These are phyloP conservation scores for Trichoderma asperellum DNA, from an alignment of 2,329 filamentous ascomycete genomes.

Conservation along the genomic window DNA sequence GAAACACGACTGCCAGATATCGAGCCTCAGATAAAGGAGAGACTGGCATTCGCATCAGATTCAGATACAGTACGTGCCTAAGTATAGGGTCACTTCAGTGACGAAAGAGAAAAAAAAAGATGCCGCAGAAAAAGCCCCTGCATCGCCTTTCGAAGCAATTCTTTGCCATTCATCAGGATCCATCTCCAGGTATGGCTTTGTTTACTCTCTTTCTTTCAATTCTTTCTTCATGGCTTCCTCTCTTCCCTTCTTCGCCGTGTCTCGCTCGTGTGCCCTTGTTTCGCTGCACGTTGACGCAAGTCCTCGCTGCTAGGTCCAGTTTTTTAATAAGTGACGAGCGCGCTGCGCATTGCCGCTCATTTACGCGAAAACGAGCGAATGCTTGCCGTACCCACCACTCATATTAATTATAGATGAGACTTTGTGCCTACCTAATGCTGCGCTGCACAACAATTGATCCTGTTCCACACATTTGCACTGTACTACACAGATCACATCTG, in stretches of 20 bases:
- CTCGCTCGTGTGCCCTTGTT: background rate
- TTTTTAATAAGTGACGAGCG: slow-evolving; percentile 4
- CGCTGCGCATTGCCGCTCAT: slow-evolving; percentile 25
- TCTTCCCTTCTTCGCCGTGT: background rate
- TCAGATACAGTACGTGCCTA: background rate
- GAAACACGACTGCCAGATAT: slow-evolving; percentile 1
- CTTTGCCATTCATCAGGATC: slow-evolving; percentile 42
- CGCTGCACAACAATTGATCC: background rate
- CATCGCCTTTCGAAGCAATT: slow-evolving; percentile 42
- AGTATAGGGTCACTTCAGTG: too few species aligned
- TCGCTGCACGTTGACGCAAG: background rate
- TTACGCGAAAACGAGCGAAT: slow-evolving; percentile 23
- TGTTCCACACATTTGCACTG: background rate
- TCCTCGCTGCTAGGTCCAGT: background rate
- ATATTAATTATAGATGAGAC: background rate
- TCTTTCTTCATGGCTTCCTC: background rate
- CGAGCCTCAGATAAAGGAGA: background rate
- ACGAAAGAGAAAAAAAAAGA: background rate
- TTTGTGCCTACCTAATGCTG: background rate
- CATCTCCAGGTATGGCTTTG: slow-evolving; percentile 5
- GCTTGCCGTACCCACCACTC: slow-evolving; percentile 6
- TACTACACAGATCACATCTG: background rate
- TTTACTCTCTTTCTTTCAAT: background rate
- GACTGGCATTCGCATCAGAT: background rate
- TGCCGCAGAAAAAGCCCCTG: slow-evolving; percentile 36